Evolutionary conservation across 2,329 filamentous ascomycete species (phyloP).

Genomic region (Nemania sp.): DNA sequence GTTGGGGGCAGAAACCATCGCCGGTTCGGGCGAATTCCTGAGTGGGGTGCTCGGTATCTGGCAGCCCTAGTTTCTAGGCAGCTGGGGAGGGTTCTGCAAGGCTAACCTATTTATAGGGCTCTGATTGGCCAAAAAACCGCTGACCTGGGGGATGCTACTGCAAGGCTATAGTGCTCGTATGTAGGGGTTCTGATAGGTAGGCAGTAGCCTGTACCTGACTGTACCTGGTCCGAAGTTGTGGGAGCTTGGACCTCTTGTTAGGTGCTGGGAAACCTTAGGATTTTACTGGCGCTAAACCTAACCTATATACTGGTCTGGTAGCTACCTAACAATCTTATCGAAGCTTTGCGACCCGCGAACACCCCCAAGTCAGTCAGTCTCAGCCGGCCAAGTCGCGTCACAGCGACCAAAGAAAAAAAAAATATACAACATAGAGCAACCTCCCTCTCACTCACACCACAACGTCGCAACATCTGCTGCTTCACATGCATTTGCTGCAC

Average conservation of each 20-base stretch:
- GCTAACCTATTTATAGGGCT: background rate
- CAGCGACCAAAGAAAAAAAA: conserved; percentile 32
- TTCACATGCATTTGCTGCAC: conserved; percentile 51
- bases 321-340: conserved; percentile 20
- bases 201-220: background rate
- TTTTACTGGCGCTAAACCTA: too few species aligned
- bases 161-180: conserved; percentile 11
- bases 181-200: background rate
- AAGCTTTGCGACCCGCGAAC: conserved; percentile 40
- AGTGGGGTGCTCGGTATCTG: conserved; percentile 27
- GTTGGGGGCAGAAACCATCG: conserved; percentile 19
- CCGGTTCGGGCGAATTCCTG: conserved; percentile 34
- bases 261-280: background rate
- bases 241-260: conserved; percentile 30
- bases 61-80: conserved; percentile 18
- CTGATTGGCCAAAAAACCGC: conserved; percentile 2
- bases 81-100: conserved; percentile 15
- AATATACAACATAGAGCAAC: conserved; percentile 10
- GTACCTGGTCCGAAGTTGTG: conserved; percentile 16
- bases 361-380: too few species aligned
- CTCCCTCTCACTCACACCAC: conserved; percentile 22
- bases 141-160: conserved; percentile 3
- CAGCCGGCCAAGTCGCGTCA: conserved; percentile 36
- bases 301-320: background rate
- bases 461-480: conserved; percentile 33